Evolutionary conservation across 768 basidiomycete genomes (phyloP), one percentile per base, ranked within the genome.

Genomic region (Imleria badia): DNA sequence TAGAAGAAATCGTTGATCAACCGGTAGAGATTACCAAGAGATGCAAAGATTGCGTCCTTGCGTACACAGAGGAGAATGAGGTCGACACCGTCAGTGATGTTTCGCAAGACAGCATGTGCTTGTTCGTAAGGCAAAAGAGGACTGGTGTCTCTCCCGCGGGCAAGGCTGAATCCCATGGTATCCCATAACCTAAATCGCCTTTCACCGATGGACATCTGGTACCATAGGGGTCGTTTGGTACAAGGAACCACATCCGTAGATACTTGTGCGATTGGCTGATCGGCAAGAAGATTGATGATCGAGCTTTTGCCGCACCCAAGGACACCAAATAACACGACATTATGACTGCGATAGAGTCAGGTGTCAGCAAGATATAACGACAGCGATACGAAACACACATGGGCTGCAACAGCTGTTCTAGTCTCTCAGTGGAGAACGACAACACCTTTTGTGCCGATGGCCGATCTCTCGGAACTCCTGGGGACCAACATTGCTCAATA

Each of bases 221-320:
- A 38, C 48, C 45, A 38, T 26, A 35, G 48, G 43, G 50, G 61
- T 5, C 55, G 30, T 20, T 71, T 61, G 1, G 76, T 77, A 38
- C 67, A 72, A 4, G 70, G 70, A 0, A 26, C 26, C 26, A 26
- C 26, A 6, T 26, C 26, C 6, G 26, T 26, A 6, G 26, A 26
- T 26, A 26, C 36, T 6, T 26, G 26, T 26, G 26, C 26, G 26
- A 26, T 26, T 26, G 26, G 26, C 26, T 26, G 4, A 26, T 26
- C 6, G 26, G 26, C 26, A 26, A 26, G 26, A 26, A 26, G 3
- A 6, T 26, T 26, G 26, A 26, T 26, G 26, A 26, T 26, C 26
- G 26, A 26, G 26, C 26, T 26, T 26, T 26, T 26, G 26, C 26
- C 26, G 6, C 26, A 26, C 26, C 26, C 26, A 4, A 26, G 26